Conservation (phyloP, 164 flowering plant species). For the Dillenia suffruticosa region DNA sequence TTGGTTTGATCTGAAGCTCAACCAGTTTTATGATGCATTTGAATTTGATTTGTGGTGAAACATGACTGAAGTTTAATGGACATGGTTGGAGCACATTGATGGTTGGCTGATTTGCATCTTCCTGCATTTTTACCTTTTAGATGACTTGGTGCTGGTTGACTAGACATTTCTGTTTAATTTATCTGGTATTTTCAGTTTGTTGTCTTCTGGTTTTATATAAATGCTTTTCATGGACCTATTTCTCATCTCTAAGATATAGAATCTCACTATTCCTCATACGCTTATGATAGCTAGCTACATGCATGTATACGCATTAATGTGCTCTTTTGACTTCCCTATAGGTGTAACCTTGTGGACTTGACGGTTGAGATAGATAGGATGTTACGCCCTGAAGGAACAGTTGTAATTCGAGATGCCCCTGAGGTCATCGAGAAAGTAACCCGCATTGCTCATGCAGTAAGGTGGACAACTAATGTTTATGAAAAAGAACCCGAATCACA, state of each 20-base stretch:
- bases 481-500: constrained; percentile 72
- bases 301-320: background rate
- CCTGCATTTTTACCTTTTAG: no score
- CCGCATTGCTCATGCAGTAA: constrained; percentile 61
- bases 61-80: no score
- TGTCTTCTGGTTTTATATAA: background rate
- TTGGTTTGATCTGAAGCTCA: no score
- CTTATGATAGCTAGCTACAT: no score
- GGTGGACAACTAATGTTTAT: constrained; percentile 59
- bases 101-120: no score
- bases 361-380: constrained; percentile 93
- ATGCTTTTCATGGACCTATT: background rate
- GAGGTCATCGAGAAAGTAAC: constrained; percentile 69
- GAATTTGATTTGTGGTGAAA: no score
- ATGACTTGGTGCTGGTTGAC: no score
- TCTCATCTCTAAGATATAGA: no score
- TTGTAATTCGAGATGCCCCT: constrained; percentile 69
- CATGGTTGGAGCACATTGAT: no score
- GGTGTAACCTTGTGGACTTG: constrained; percentile 88
- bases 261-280: no score
- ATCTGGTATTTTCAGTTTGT: background rate
- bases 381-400: constrained; percentile 89
- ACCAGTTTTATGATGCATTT: no score
- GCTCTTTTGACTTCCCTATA: constrained; percentile 18
- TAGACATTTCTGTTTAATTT: background rate